Conservation (phyloP, 2,329 filamentous ascomycete genomes). For the Chaetomium olivaceum region DNA sequence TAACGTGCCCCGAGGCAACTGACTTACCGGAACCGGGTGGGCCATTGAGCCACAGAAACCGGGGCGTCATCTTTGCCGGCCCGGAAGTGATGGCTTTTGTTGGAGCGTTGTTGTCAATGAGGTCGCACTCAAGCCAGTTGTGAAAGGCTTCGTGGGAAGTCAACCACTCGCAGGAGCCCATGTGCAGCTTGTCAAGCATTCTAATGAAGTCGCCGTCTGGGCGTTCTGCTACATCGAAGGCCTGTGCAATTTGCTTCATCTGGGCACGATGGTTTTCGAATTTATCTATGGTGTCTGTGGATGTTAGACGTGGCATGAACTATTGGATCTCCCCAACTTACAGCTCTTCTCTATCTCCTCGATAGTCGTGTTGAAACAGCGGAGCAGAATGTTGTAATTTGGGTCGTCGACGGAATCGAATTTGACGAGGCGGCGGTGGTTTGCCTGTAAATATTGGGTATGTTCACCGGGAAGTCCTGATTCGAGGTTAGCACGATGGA, state of each 20-base stretch:
- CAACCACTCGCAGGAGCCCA: conserved; percentile 36
- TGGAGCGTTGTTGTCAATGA: conserved; percentile 10
- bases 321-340: background rate
- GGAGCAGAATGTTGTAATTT: conserved; percentile 33
- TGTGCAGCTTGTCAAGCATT: conserved; percentile 29
- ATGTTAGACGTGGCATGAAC: background rate
- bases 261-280: conserved; percentile 27
- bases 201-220: conserved; percentile 32
- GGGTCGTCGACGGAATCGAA: conserved; percentile 31
- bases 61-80: conserved; percentile 10
- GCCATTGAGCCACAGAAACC: conserved; percentile 35
- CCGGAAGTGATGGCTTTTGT: conserved; percentile 23
- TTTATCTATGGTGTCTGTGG: conserved; percentile 17
- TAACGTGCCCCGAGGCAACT: conserved; percentile 32
- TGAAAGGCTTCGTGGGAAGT: conserved; percentile 29
- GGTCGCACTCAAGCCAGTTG: conserved; percentile 31
- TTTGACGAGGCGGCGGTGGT: conserved; percentile 36
- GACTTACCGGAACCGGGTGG: conserved; percentile 36
- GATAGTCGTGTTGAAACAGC: conserved; percentile 29
- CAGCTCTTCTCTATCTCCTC: conserved; percentile 26
- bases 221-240: conserved; percentile 29
- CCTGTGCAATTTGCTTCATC: conserved; percentile 28
- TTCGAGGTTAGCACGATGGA: background rate
- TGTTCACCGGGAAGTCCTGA: conserved; percentile 31
- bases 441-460: conserved; percentile 32